Percentiles rank a stretch among this genome's conserved stretches.
phyloP scores from a whole-genome alignment of 1,284 basidiomycete species.

The Phylloboletellus chloephorus region DNA sequence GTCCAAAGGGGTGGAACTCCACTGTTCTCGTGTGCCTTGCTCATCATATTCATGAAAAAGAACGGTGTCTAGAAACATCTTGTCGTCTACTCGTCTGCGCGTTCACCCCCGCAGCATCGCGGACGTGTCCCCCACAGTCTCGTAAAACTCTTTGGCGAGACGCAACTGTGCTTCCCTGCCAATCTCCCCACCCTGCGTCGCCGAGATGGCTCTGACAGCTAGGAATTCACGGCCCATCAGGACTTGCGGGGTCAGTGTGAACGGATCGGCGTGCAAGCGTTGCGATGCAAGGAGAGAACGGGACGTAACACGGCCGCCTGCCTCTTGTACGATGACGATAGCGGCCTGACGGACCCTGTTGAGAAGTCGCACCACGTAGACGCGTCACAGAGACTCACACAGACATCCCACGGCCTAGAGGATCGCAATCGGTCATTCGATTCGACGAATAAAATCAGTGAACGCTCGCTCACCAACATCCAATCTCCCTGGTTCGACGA shows the following conservation, averaged over 20 bases:
- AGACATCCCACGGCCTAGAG: conserved; percentile 76
- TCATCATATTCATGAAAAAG: no score
- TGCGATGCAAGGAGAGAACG: conserved; percentile 46
- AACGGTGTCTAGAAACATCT: no score
- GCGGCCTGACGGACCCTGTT: conserved; percentile 52
- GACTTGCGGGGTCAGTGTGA: conserved; percentile 61
- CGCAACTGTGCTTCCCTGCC: conserved; percentile 67
- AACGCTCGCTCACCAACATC: conserved; percentile 56
- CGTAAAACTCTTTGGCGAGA: conserved; percentile 81
- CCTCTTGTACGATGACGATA: conserved; percentile 85
- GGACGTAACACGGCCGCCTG: conserved; percentile 73
- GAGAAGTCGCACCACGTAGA: background rate
- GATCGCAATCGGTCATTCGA: background rate
- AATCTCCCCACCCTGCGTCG: conserved; percentile 54
- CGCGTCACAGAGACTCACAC: conserved; percentile 40
- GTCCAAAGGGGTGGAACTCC: background rate
- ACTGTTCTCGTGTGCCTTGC: background rate
- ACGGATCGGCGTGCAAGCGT: conserved; percentile 27
- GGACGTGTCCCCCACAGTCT: conserved; percentile 60
- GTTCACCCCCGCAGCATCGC: conserved; percentile 12
- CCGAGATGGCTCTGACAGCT: conserved; percentile 64
- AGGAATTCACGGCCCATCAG: conserved; percentile 84
- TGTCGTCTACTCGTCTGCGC: no score
- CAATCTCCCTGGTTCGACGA: conserved; percentile 69
- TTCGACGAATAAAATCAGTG: background rate